Evolutionary conservation across 2,329 filamentous ascomycete species (phyloP).

Genomic region (Fusarium metavorans): DNA sequence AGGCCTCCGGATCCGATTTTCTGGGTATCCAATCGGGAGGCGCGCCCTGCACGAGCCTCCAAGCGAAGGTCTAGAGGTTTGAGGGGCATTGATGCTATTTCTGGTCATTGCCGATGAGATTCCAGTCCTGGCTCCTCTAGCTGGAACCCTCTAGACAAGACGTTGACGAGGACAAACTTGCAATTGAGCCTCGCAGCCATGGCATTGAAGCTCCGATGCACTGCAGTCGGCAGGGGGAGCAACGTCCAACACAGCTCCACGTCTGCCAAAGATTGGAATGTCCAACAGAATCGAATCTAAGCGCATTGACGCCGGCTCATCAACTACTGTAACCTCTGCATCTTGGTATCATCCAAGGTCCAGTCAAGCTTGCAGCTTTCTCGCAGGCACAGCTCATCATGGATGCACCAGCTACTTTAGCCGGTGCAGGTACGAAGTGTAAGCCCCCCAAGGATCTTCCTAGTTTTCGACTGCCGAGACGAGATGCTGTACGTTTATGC

Average conservation of each 20-base stretch:
- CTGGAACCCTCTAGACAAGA: neutral
- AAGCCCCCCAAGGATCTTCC: slow-evolving; percentile 20
- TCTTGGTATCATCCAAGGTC: neutral
- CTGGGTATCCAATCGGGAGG: slow-evolving; percentile 33
- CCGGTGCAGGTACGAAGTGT: slow-evolving; percentile 33
- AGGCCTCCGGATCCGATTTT: slow-evolving; percentile 19
- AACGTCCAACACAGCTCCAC: neutral
- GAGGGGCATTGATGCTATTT: slow-evolving; percentile 12
- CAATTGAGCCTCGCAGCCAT: neutral
- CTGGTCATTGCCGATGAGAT: neutral
- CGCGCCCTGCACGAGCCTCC: slow-evolving; percentile 4
- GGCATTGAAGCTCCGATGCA: neutral
- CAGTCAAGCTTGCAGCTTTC: slow-evolving; percentile 8
- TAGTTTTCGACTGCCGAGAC: slow-evolving; percentile 19
- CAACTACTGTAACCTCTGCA: slow-evolving; percentile 10
- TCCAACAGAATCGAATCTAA: neutral
- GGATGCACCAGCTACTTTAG: slow-evolving; percentile 12
- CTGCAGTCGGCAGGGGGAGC: neutral
- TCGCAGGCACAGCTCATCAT: slow-evolving; percentile 25
- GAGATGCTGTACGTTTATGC: slow-evolving; percentile 5
- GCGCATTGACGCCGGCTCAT: slow-evolving; percentile 7
- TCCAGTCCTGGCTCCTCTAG: neutral
- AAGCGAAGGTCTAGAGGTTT: slow-evolving; percentile 11
- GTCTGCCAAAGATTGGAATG: neutral
- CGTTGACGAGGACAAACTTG: neutral